phyloP scores from a whole-genome alignment of 2,329 filamentous ascomycete genomes.

The Penicillium sp. region DNA sequence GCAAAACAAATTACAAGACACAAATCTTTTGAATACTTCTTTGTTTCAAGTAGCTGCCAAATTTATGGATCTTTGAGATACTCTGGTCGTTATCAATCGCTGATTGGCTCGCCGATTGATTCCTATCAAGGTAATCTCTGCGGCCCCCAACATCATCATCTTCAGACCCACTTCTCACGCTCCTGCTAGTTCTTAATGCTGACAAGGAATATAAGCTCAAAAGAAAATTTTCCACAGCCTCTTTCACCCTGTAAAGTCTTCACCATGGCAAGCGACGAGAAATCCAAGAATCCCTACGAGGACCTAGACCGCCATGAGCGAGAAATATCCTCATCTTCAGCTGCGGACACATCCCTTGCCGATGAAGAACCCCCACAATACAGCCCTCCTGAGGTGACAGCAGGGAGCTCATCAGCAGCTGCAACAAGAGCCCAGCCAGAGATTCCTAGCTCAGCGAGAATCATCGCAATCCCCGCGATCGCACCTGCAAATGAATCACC shows the following conservation, averaged over 20 bases:
- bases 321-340: background rate
- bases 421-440: background rate
- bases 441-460: background rate
- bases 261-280: background rate
- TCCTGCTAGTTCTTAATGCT: background rate
- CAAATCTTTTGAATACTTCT: too few relatives aligned
- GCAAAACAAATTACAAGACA: too few relatives aligned
- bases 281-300: conserved; percentile 5
- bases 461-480: conserved; percentile 20
- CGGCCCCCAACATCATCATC: background rate
- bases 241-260: background rate
- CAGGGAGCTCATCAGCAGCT: background rate
- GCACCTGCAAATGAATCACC: conserved; percentile 10
- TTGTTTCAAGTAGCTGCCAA: background rate
- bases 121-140: background rate
- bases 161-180: background rate
- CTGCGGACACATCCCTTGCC: background rate
- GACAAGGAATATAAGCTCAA: background rate
- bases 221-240: background rate
- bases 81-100: background rate
- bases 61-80: background rate
- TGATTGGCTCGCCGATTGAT: background rate
- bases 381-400: background rate
- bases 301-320: background rate
- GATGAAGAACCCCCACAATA: background rate